Evolutionary conservation across 257 asterid genomes (phyloP), one percentile per base, ranked within the genome.

Genomic region (Nicotiana sylvestris): DNA sequence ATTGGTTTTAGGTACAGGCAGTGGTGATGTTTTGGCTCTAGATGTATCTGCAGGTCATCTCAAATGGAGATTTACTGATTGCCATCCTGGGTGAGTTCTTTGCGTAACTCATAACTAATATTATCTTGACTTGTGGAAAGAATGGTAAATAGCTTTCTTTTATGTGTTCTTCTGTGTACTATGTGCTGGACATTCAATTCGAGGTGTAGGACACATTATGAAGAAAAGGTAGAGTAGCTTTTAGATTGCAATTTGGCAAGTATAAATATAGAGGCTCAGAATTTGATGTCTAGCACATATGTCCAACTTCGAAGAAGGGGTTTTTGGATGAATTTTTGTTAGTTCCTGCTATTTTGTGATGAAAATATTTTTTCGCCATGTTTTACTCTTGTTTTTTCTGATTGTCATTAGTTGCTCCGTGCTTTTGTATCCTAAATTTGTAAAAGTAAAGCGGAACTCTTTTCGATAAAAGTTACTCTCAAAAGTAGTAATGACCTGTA

Each of bases 11-110:
- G 99, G 99, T 84, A 96, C 98, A 1, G 98, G 99, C 9, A 90
- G 97, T 43, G 98, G 99, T 2, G 99, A 96, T 90, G 93, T 94
- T 78, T 85, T 93, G 66, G 98, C 98, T 5, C 82, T 96, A 88
- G 98, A 96, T 84, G 97, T 94, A 27, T 80, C 94, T 81, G 94
- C 94, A 16, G 98, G 98, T 64, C 98, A 93, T 85, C 85, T 94
- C 85, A 96, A 94, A 87, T 93, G 99, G 99, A 93, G 91, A 84
- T 86, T 90, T 83, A 87, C 84, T 87, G 92, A 94, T 81, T 96
- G 97, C 76, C 98, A 94, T 87, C 91, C 98, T n/a, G 98, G 99
- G 98, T 94, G 66, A 84, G 96, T 88, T 85, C 60, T 51, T 29
- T 81, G 17, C 4, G 7, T 16, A 58, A 70, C 21, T 57, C 56